Conservation (phyloP, 768 basidiomycete species). For the Leucocoprinus sp. region DNA sequence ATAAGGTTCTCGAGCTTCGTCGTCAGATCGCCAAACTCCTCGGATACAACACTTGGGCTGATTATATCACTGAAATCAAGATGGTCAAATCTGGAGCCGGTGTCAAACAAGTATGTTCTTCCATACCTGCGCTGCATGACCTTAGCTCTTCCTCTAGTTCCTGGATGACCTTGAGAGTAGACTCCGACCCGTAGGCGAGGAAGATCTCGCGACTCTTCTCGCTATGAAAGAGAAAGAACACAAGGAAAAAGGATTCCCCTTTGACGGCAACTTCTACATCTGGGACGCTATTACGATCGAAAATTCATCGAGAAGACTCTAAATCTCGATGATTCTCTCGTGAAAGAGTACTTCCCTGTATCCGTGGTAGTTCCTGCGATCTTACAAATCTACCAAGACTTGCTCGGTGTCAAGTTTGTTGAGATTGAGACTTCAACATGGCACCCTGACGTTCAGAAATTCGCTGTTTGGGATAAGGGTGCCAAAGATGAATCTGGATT, state of each 20-base stretch:
- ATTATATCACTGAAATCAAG: conserved; percentile 77
- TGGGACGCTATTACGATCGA: conserved; percentile 79
- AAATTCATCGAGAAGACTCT: conserved; percentile 60
- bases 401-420: conserved; percentile 71
- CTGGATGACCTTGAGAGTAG: conserved; percentile 68
- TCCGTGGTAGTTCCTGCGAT: conserved; percentile 76
- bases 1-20: conserved; percentile 61
- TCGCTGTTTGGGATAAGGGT: conserved; percentile 76
- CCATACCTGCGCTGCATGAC: not conserved
- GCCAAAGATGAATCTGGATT: conserved; percentile 66
- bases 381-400: conserved; percentile 73
- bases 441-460: conserved; percentile 85
- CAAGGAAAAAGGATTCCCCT: conserved; percentile 45
- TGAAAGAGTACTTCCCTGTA: conserved; percentile 90
- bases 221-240: conserved; percentile 72
- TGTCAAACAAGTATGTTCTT: conserved; percentile 41
- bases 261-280: conserved; percentile 67
- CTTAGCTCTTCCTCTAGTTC: conserved; percentile 40
- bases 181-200: conserved; percentile 60
- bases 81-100: conserved; percentile 71
- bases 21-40: conserved; percentile 60
- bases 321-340: conserved; percentile 63
- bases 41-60: conserved; percentile 75
- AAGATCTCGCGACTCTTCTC: conserved; percentile 61
- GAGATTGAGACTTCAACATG: conserved; percentile 57